These are phyloP conservation scores for Hanseniaspora jakobsenii DNA, from an alignment of 805 yeast species.

Conservation along the genomic window DNA sequence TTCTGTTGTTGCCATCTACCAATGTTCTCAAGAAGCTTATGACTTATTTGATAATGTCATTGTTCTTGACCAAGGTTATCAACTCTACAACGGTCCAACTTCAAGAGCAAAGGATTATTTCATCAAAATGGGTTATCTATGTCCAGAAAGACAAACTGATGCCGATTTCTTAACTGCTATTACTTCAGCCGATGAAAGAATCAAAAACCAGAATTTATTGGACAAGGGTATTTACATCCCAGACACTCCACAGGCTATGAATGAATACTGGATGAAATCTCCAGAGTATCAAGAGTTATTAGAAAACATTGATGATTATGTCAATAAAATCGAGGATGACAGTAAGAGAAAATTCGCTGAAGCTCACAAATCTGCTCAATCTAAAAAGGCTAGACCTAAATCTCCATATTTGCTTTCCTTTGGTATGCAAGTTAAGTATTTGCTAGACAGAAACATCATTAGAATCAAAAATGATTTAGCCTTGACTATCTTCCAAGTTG, in stretches of 20 bases:
- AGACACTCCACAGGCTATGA: constrained; percentile 40
- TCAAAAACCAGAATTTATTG: constrained; percentile 34
- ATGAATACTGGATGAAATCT: constrained; percentile 38
- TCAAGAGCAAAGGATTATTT: constrained; percentile 38
- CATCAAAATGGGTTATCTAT: constrained; percentile 42
- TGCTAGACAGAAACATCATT: constrained; percentile 35
- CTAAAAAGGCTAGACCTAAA: constrained; percentile 32
- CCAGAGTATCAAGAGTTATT: constrained; percentile 33
- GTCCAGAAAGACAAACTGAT: constrained; percentile 47
- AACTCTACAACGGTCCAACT: constrained; percentile 42
- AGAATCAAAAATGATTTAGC: constrained; percentile 38
- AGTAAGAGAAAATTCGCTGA: constrained; percentile 19
- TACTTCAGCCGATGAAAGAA: constrained; percentile 43
- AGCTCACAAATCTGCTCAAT: constrained; percentile 39
- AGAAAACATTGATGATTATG: constrained; percentile 33
- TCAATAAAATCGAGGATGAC: constrained; percentile 9
- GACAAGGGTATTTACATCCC: constrained; percentile 33
- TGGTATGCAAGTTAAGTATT: constrained; percentile 37
- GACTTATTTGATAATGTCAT: constrained; percentile 43
- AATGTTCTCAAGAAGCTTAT: constrained; percentile 43
- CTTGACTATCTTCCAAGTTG: constrained; percentile 31
- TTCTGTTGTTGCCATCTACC: constrained; percentile 51
- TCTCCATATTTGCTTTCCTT: constrained; percentile 42
- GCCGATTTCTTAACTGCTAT: constrained; percentile 48
- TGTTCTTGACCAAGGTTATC: constrained; percentile 44